phyloP scores from a whole-genome alignment of 129 eudicot species.

The Gnaphalium uliginosum region DNA sequence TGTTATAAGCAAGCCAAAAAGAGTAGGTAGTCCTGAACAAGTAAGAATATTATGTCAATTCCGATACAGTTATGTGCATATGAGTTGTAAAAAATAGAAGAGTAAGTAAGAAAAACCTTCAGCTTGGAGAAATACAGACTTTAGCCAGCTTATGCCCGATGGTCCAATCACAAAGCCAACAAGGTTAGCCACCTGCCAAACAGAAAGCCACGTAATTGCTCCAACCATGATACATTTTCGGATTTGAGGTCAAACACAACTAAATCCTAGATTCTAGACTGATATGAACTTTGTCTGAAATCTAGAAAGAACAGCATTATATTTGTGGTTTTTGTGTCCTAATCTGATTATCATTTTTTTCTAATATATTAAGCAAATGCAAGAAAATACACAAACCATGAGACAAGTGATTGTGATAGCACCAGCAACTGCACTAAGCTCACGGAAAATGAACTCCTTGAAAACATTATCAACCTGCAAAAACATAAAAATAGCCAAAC shows the following conservation, averaged over 20 bases:
- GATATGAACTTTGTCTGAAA: slow-evolving; percentile 15
- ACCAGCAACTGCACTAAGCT: slow-evolving; percentile 90
- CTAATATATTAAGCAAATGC: neutral
- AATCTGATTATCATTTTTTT: neutral
- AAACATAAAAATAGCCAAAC: neutral
- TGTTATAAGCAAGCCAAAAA: slow-evolving; percentile 63
- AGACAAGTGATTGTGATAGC: slow-evolving; percentile 95
- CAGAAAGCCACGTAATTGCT: slow-evolving; percentile 1
- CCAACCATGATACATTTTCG: slow-evolving; percentile 4
- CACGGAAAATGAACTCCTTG: slow-evolving; percentile 67
- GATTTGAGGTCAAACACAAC: neutral
- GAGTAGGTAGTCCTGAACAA: slow-evolving; percentile 67
- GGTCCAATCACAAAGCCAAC: slow-evolving; percentile 97
- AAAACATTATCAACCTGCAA: slow-evolving; percentile 61
- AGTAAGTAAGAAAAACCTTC: slow-evolving; percentile 52
- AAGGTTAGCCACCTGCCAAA: slow-evolving; percentile 89
- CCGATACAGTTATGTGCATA: neutral
- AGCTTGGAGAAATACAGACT: slow-evolving; percentile 56
- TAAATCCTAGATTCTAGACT: neutral
- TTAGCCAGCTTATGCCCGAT: slow-evolving; percentile 83
- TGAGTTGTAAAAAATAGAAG: neutral
- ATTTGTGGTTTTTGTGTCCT: neutral
- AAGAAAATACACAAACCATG: slow-evolving; percentile 53
- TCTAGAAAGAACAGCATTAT: neutral
- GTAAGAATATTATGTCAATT: slow-evolving; percentile 12